Evolutionary conservation across 1,139 yeast species (phyloP).

Genomic region (Debaryomyces subglobosus): DNA sequence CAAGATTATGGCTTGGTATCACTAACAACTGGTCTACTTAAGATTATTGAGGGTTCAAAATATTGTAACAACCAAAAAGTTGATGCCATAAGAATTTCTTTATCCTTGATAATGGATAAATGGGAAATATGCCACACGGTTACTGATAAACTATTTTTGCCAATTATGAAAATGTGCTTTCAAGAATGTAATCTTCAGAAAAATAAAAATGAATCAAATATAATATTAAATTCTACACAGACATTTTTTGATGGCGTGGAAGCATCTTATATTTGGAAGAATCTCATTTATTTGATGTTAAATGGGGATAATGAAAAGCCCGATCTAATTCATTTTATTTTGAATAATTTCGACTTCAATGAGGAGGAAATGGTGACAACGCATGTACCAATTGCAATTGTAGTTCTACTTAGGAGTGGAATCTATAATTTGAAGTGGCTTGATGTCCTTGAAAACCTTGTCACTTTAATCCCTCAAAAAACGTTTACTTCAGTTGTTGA

Average conservation of each 20-base stretch:
- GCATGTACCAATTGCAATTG: slow-evolving; percentile 73
- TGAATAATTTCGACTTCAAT: slow-evolving; percentile 67
- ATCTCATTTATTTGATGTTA: slow-evolving; percentile 39
- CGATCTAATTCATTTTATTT: slow-evolving; percentile 57
- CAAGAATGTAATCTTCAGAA: not conserved
- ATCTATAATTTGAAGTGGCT: slow-evolving; percentile 26
- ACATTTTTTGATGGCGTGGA: slow-evolving; percentile 86
- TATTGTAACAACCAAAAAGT: slow-evolving; percentile 30
- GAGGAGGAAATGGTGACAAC: slow-evolving; percentile 85
- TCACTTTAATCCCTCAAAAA: slow-evolving; percentile 59
- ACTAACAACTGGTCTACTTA: slow-evolving; percentile 55
- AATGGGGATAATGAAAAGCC: slow-evolving; percentile 24
- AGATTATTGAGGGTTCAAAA: slow-evolving; percentile 41
- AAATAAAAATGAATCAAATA: not conserved
- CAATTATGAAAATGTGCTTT: slow-evolving; percentile 51
- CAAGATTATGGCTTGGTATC: slow-evolving; percentile 52
- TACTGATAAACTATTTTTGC: slow-evolving; percentile 70
- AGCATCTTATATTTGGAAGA: slow-evolving; percentile 74
- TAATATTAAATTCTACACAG: slow-evolving; percentile 45
- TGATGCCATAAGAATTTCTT: slow-evolving; percentile 62
- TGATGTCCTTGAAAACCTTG: slow-evolving; percentile 38
- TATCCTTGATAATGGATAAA: slow-evolving; percentile 75
- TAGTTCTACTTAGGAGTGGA: slow-evolving; percentile 38
- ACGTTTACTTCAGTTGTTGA: slow-evolving; percentile 52
- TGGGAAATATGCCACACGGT: slow-evolving; percentile 88